phyloP scores from a whole-genome alignment of 2,329 filamentous ascomycete genomes.

The Elsinoe australis region DNA sequence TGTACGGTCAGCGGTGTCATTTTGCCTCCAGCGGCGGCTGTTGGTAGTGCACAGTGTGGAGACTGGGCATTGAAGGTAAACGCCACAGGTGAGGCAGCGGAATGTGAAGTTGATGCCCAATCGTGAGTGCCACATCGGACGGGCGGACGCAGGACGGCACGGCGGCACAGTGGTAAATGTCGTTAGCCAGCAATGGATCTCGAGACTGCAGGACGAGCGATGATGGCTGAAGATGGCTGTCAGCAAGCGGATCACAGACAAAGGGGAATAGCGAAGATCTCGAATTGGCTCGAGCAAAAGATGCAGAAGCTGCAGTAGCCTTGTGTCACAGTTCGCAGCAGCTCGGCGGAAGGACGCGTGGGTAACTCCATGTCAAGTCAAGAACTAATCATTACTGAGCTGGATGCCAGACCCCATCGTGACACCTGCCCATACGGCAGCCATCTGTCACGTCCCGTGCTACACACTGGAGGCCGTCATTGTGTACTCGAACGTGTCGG shows the following conservation, averaged over 20 bases:
- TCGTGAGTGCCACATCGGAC: not conserved
- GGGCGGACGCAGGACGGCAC: not conserved
- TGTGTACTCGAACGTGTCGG: too few species aligned
- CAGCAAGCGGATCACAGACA: not conserved
- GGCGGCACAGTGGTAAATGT: conserved; percentile 8
- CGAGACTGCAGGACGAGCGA: too few species aligned
- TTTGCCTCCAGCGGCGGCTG: not conserved
- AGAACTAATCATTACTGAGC: too few species aligned
- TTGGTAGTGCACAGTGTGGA: not conserved
- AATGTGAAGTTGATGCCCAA: conserved; percentile 12
- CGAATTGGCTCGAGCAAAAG: not conserved
- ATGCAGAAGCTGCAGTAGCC: conserved; percentile 2
- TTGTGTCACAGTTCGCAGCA: conserved; percentile 13
- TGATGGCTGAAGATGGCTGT: too few species aligned
- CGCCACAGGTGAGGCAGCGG: conserved; percentile 8
- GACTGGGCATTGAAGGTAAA: not conserved
- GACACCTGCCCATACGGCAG: too few species aligned
- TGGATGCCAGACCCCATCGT: too few species aligned
- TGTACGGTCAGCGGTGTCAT: too few species aligned
- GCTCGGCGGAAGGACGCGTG: conserved; percentile 1
- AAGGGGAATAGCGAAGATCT: not conserved
- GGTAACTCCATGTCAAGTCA: conserved; percentile 1
- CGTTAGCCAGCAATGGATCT: not conserved
- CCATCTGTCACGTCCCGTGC: not conserved
- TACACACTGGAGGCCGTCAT: not conserved